Conservation (phyloP, 148 eudicot species). For the Chenopodium formosanum region DNA sequence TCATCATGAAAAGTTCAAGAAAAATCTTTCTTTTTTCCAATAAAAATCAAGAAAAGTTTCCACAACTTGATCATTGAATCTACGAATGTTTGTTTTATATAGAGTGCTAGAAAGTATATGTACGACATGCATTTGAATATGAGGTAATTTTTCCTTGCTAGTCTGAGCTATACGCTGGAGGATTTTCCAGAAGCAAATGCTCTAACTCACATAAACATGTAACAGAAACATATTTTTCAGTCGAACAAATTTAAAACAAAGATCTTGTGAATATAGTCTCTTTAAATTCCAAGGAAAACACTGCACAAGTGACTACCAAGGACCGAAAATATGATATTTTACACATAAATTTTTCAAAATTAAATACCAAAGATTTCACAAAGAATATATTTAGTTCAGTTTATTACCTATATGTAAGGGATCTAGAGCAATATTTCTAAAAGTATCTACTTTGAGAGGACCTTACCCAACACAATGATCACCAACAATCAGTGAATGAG, state of each 20-base stretch:
- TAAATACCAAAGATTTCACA: background rate
- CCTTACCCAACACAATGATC: conserved; percentile 98
- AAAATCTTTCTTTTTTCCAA: background rate
- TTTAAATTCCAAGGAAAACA: conserved; percentile 1
- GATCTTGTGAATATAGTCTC: conserved; percentile 2
- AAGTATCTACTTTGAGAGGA: conserved; percentile 12
- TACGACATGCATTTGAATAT: background rate
- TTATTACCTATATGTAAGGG: background rate
- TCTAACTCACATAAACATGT: conserved; percentile 2
- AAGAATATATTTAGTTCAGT: background rate
- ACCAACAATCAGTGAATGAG: conserved; percentile 79
- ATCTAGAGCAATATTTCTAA: background rate
- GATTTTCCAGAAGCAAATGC: background rate
- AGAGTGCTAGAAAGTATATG: background rate
- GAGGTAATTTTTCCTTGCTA: background rate
- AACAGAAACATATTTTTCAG: background rate
- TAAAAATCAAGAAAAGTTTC: background rate
- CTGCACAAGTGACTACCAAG: background rate
- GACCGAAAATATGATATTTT: background rate
- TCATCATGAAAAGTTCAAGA: too few species aligned
- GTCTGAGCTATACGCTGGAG: background rate
- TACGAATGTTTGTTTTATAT: background rate
- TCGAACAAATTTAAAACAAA: background rate
- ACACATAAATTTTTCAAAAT: background rate
- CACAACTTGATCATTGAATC: background rate